Evolutionary conservation across 2,329 filamentous ascomycete species (phyloP).

Genomic region (Exophiala xenobiotica): DNA sequence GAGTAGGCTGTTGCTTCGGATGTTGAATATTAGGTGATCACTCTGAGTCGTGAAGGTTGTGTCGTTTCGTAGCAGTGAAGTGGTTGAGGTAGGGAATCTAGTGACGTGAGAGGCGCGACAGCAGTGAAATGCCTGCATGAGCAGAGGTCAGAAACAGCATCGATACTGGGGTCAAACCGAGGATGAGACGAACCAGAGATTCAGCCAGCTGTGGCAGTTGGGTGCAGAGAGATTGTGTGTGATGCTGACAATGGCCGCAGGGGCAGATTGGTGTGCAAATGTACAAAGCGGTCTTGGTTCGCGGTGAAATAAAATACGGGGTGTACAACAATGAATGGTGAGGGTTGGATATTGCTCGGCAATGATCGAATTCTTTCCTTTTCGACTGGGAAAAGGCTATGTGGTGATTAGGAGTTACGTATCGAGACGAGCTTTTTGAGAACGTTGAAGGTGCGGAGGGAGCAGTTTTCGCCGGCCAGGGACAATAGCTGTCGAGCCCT

Average conservation of each 20-base stretch:
- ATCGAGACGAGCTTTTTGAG: constrained; percentile 3
- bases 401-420: constrained; percentile 22
- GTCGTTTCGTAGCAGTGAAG: constrained; percentile 6
- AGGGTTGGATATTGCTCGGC: constrained; percentile 26
- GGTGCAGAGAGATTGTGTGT: constrained; percentile 5
- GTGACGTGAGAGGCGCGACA: constrained; percentile 1
- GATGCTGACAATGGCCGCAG: constrained; percentile 6
- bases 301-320: constrained; percentile 2
- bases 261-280: constrained; percentile 13
- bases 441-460: neutral
- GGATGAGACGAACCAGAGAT: constrained; percentile 17
- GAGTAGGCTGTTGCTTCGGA: constrained; percentile 6
- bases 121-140: constrained; percentile 16
- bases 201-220: constrained; percentile 26
- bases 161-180: neutral
- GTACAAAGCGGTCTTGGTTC: constrained; percentile 16
- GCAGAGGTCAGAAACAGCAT: constrained; percentile 1
- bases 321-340: constrained; percentile 18
- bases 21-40: constrained; percentile 25
- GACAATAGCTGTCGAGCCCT: constrained; percentile 3
- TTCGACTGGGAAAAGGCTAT: constrained; percentile 8
- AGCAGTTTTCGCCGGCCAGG: constrained; percentile 1
- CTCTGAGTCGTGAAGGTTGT: constrained; percentile 12
- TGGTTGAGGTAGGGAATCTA: constrained; percentile 2
- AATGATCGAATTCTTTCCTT: constrained; percentile 21